Conservation (phyloP, 1,284 basidiomycete species). For the Mycosarcoma maydis region DNA sequence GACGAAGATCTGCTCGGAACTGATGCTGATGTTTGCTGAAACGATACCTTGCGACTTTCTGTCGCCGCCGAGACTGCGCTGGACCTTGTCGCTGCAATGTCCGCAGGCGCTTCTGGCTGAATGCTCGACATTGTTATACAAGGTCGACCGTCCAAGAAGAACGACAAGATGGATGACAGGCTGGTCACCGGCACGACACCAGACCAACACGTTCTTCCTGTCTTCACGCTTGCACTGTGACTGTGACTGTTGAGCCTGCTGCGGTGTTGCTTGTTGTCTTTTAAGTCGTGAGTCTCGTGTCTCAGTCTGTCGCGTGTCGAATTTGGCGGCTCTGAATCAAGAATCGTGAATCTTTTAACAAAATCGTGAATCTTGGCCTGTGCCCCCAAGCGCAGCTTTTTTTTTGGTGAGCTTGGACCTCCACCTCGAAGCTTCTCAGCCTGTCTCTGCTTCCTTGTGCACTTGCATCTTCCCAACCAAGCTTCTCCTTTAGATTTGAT, state of each 20-base stretch:
- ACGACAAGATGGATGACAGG: no score
- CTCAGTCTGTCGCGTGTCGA: conserved; percentile 4
- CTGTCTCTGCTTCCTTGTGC: neutral
- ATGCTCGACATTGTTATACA: conserved; percentile 11
- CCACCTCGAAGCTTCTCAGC: conserved; percentile 2
- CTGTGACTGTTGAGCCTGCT: neutral
- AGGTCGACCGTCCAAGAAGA: neutral
- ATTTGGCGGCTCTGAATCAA: neutral
- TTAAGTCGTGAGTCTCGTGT: no score
- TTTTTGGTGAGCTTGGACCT: neutral
- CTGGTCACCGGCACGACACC: no score
- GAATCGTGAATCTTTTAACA: no score
- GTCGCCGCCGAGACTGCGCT: conserved; percentile 4
- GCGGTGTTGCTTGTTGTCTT: neutral
- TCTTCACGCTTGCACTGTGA: neutral
- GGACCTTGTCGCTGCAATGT: neutral
- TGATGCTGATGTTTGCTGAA: conserved; percentile 14
- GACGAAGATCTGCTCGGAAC: conserved; percentile 20
- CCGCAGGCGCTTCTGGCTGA: neutral
- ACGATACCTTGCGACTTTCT: conserved; percentile 33
- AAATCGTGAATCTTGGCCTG: no score
- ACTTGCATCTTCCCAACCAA: no score
- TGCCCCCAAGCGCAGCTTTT: conserved; percentile 1
- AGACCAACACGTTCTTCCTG: conserved; percentile 11
- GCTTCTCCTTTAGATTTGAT: neutral